Evolutionary conservation across 768 basidiomycete species (phyloP), one percentile per base, ranked within the genome.

Genomic region (Tephrocybe sp.): DNA sequence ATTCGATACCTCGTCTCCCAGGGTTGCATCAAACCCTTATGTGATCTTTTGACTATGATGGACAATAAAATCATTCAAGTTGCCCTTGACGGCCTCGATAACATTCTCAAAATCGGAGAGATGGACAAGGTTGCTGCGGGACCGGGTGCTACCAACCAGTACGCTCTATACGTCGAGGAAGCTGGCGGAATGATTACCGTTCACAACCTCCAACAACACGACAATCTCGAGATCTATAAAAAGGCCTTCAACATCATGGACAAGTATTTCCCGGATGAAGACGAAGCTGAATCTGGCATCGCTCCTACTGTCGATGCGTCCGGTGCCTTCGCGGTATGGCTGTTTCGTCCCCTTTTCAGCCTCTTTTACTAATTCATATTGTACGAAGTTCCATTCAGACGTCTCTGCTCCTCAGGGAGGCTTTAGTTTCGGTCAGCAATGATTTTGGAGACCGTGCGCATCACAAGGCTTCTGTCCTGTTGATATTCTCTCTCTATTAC

Each of bases 1-100:
- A 99, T 99, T 62, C 89, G 97, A 47, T 99, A 98, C 73, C 90
- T 99, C 52, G 97, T 99, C 49, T 80, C 85, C 20, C 97, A 98
- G 69, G 97, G 97, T 26, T 97, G 94, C 75, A 98, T 99, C 75
- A 98, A 98, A 72, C 97, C 97, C 14, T 78, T 99, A 24, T 99
- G 97, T 67, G 97, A 99, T 63, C 76, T 99, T 45, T 79, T 99
- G 52, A 88, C 85, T 23, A 96, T 94, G 81, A 95, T 98, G 93
- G 97, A 99, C 74, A 98, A 98, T 83, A 99, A 99, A 78, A 97
- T 98, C 60, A 99, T 99, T 60, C 90, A 93, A 71, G 96, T 98
- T 34, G 96, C 96, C 17, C 83, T 99, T 40, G 97, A 99, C 66
- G 97, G 97, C 48, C 79, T 99, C 43, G 97, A 99, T 72, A 99